These are phyloP conservation scores for Candida pseudoviswanathii DNA, from an alignment of 1,139 yeast genomes.

Conservation along the genomic window DNA sequence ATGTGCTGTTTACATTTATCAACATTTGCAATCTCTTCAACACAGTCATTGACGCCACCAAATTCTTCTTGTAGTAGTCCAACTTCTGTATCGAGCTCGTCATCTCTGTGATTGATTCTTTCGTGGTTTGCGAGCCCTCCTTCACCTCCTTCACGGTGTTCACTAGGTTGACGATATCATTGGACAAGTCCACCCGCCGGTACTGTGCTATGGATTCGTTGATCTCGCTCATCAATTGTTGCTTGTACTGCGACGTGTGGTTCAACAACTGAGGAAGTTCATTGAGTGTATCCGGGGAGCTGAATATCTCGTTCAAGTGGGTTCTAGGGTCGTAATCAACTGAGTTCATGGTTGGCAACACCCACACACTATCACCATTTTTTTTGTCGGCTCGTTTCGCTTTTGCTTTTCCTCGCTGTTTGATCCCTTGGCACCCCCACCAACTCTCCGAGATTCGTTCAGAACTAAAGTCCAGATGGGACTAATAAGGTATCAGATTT, in stretches of 20 bases:
- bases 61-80: conserved; percentile 80
- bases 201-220: conserved; percentile 12
- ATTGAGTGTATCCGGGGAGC: conserved; percentile 43
- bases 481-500: neutral
- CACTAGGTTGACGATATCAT: conserved; percentile 10
- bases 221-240: conserved; percentile 46
- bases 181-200: conserved; percentile 5
- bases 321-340: conserved; percentile 21
- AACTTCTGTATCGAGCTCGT: conserved; percentile 76
- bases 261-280: conserved; percentile 50
- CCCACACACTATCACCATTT: neutral
- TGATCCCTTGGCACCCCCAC: neutral
- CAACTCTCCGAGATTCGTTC: neutral
- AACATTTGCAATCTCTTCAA: conserved; percentile 87
- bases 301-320: conserved; percentile 41
- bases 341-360: conserved; percentile 15
- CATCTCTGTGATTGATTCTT: conserved; percentile 63
- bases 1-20: conserved; percentile 71
- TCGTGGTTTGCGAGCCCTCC: conserved; percentile 46
- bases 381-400: neutral
- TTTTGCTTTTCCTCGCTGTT: neutral
- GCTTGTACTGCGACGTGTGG: conserved; percentile 45
- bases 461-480: too few species aligned
- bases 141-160: conserved; percentile 22
- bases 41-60: conserved; percentile 82